Evolutionary conservation across 1,284 basidiomycete genomes (phyloP), one percentile per base, ranked within the genome.

Genomic region (Trametes hirsuta): DNA sequence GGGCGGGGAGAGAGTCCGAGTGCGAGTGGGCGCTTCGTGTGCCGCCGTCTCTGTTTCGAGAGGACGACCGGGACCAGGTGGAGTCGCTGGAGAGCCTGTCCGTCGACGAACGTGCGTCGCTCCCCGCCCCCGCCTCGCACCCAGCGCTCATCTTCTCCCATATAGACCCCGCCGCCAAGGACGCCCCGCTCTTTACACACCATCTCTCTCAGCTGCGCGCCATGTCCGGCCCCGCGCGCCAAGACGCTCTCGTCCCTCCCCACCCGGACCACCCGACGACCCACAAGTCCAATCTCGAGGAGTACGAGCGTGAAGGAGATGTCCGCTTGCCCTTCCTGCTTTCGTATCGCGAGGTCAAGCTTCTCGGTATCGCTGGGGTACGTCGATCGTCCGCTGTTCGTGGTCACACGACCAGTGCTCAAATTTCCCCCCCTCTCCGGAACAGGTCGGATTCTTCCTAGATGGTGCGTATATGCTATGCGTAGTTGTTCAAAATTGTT

Each of bases 361-460:
- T 88, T 22, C 74, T 87, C 34, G 76, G 81, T 36, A 86, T 88
- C 60, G 81, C 85, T 48, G 85, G 85, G 9, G 85, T 87, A 59
- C 63, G 82, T 76, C 35, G 5, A 47, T 10, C 52, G 3, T 15
- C 45, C 35, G 18, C 44, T 46, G 30, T 39, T 18, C 55, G 41
- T 24, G 40, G 11, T 63, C 60, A 58, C 54, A 59, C 48, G 42
- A 30, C 35, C 61, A 48, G 18, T 44, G 21, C 44, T 61, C 51
- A 55, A 68, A 42, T n/a, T 35, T 53, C 6, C 51, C 5, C 42
- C 34, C 56, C n/a, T 12, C 41, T 41, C 35, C 30, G 36, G 2
- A 18, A 1, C 58, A 85, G 84, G 81, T 87, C 50, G 87, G 87
- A 6, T 89, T 88, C 72, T 89, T 89, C 77, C 77, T 88, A 11